phyloP scores from a whole-genome alignment of 2,329 filamentous ascomycete species.

The Phaeosphaeriaceae sp. region DNA sequence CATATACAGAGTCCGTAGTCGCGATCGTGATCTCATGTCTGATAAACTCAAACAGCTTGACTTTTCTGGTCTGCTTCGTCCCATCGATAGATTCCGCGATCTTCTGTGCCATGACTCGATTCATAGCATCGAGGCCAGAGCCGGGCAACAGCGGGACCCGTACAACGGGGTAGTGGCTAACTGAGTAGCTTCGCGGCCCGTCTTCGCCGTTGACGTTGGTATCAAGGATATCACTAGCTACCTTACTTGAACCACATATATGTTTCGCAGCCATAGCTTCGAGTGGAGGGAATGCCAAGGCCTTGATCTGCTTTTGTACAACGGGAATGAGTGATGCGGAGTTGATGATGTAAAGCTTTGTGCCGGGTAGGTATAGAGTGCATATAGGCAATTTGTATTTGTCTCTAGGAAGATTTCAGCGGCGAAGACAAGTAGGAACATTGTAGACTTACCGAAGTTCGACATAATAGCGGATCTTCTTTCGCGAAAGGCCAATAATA shows the following conservation, averaged over 20 bases:
- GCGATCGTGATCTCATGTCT: conserved; percentile 38
- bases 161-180: not conserved
- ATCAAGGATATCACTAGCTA: conserved; percentile 37
- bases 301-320: conserved; percentile 45
- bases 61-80: not conserved
- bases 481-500: conserved; percentile 8
- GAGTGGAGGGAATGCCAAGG: conserved; percentile 48
- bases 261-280: conserved; percentile 41
- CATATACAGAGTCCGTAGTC: conserved; percentile 47
- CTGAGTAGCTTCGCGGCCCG: conserved; percentile 22
- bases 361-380: conserved; percentile 47
- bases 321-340: conserved; percentile 41
- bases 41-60: conserved; percentile 22
- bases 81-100: conserved; percentile 24
- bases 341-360: conserved; percentile 51
- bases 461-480: conserved; percentile 10
- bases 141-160: conserved; percentile 23
- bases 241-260: conserved; percentile 38
- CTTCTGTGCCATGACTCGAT: conserved; percentile 19
- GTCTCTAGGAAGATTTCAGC: conserved; percentile 9
- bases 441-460: conserved; percentile 5
- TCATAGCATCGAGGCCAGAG: not conserved
- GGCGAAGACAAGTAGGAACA: not conserved
- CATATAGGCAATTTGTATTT: conserved; percentile 43
- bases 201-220: conserved; percentile 41